Base-by-base conservation (phyloP, 2,329 filamentous ascomycete genomes). In the Blastomyces gilchristii region DNA sequence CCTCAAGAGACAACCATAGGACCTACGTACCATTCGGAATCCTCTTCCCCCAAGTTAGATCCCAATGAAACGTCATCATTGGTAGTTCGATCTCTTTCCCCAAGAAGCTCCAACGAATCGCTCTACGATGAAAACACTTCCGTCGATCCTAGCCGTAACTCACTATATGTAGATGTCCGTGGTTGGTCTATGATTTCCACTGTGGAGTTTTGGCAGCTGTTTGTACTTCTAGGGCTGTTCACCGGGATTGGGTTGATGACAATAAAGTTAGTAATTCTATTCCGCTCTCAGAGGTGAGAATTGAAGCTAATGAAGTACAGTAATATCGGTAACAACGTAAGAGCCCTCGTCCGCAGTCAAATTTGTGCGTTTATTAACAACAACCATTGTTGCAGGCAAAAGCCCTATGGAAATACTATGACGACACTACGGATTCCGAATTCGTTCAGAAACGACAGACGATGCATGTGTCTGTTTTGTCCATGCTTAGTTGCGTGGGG, bases 161-260 rank as follows among this genome's bases (percentile, higher is more conserved):
- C 86, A 81, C 87, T 88, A 77, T 86, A 87, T 82, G 77, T 89
- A 90, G 94, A 97, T 85, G 88, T 97, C 72, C 90, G 93, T 73
- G 94, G 94, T 67, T 80, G 91, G 71, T 82, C 83, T 18, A 81
- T 99, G 72, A 77, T 96, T 41, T 80, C 80, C 61, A 85, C 83
- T 65, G 70, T 86, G 58, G 88, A 95, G 67, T 99, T 97, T 75
- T 97, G 92, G 91, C 89, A 95, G 71, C 78, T 96, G 37, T 97
- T 95, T 75, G 76, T 83, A 63, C 86, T 96, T 68, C 90, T 99
- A 83, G 91, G 87, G 49, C 83, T 97, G n/a, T 80, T 97, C 66
- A 91, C 91, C 5, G 94, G 94, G 61, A 89, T 97, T 69, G 94
- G 94, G 12, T 79, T 99, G 67, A 99, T 99, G 94, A 97, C 93